phyloP scores from a whole-genome alignment of 495 filamentous ascomycete species.

The Xylaria curta region DNA sequence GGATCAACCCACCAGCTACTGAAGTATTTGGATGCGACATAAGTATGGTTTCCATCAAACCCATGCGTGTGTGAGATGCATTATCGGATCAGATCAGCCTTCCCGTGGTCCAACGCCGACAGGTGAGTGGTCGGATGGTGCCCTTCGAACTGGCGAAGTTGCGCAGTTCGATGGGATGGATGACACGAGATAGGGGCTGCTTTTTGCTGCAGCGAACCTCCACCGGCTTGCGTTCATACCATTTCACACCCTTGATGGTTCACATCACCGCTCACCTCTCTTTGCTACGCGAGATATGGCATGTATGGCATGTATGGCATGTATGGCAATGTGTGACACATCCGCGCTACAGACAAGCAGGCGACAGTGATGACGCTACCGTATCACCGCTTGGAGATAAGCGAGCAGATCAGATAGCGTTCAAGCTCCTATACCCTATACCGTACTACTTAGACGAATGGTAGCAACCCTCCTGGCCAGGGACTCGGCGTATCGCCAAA shows the following conservation, averaged over 20 bases:
- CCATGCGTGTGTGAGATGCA: neutral
- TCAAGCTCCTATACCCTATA: neutral
- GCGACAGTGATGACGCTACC: neutral
- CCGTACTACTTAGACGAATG: neutral
- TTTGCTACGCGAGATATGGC: neutral
- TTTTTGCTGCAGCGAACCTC: constrained; percentile 15
- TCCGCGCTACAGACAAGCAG: neutral
- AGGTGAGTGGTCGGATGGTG: constrained; percentile 19
- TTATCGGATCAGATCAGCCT: neutral
- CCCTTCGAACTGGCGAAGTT: neutral
- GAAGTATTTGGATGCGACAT: constrained; percentile 6
- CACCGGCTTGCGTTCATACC: constrained; percentile 4
- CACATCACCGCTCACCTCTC: neutral
- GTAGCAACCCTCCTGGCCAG: neutral
- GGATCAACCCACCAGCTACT: constrained; percentile 22
- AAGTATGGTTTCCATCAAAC: constrained; percentile 8
- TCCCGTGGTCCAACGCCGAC: constrained; percentile 14
- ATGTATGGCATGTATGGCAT: neutral
- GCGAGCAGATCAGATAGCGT: constrained; percentile 11
- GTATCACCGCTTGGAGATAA: constrained; percentile 1
- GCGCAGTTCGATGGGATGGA: neutral
- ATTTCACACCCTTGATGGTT: constrained; percentile 7
- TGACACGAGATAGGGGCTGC: constrained; percentile 23
- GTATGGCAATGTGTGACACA: neutral
- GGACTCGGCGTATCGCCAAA: constrained; percentile 20